Conservation (phyloP, 306 rosid genomes). For the Comarum palustre region DNA sequence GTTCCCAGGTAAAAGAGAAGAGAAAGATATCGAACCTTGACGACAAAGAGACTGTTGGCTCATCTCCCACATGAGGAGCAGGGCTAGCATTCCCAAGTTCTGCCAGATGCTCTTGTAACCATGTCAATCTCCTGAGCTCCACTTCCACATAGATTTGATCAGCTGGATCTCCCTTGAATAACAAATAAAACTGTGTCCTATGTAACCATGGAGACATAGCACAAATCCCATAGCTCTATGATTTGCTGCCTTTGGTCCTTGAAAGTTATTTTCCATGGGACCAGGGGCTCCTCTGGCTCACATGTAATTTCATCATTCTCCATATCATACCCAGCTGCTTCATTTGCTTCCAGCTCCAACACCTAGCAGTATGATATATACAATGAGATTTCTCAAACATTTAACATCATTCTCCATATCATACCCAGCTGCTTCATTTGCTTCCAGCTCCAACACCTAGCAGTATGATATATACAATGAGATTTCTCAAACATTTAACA, state of each 20-base stretch:
- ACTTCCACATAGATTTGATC: slow-evolving; percentile 98
- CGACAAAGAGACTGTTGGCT: slow-evolving; percentile 74
- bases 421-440: slow-evolving; percentile 90
- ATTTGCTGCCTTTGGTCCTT: slow-evolving; percentile 79
- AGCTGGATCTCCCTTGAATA: slow-evolving; percentile 90
- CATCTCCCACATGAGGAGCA: slow-evolving; percentile 80
- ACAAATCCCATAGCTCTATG: slow-evolving; percentile 86
- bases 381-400: background rate
- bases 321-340: slow-evolving; percentile 71
- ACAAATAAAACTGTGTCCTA: slow-evolving; percentile 88
- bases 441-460: slow-evolving; percentile 96
- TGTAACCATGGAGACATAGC: slow-evolving; percentile 94
- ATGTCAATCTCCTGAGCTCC: slow-evolving; percentile 86
- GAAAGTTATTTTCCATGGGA: slow-evolving; percentile 80
- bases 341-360: slow-evolving; percentile 96
- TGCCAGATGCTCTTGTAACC: slow-evolving; percentile 90
- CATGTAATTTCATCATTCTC: slow-evolving; percentile 58
- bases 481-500: background rate
- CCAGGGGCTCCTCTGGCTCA: slow-evolving; percentile 55
- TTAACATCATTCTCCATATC: slow-evolving; percentile 44
- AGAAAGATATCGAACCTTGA: slow-evolving; percentile 57
- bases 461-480: slow-evolving; percentile 8
- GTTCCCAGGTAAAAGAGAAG: slow-evolving; percentile 2
- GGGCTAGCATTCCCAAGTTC: slow-evolving; percentile 93
- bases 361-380: slow-evolving; percentile 48